Evolutionary conservation across 106 monocot genomes (phyloP).

Genomic region (Dioscorea dumetorum): DNA sequence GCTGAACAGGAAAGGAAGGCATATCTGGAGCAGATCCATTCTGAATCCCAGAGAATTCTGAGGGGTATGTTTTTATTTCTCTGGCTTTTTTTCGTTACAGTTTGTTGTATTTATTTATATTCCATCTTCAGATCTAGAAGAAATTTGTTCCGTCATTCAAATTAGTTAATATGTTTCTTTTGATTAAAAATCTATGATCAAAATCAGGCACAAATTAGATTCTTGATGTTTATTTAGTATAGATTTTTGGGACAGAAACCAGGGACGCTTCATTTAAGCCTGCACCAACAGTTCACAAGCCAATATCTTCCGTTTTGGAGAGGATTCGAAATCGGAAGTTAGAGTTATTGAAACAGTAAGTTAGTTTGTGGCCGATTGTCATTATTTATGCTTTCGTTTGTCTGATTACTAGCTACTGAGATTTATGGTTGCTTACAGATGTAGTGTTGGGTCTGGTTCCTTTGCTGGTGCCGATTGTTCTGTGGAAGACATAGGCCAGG

Average conservation of each 20-base stretch:
- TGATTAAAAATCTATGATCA: too few species aligned
- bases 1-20: slow-evolving; percentile 59
- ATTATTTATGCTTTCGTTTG: background rate
- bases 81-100: background rate
- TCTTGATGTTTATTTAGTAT: background rate
- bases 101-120: slow-evolving; percentile 1
- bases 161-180: too few species aligned
- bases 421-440: slow-evolving; percentile 10
- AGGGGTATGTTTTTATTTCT: slow-evolving; percentile 37
- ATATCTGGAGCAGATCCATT: slow-evolving; percentile 61
- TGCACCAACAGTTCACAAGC: slow-evolving; percentile 47
- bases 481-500: slow-evolving; percentile 5
- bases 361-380: background rate
- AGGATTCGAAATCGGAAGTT: slow-evolving; percentile 74
- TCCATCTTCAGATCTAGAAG: background rate
- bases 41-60: slow-evolving; percentile 73
- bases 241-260: slow-evolving; percentile 50
- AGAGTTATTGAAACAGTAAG: slow-evolving; percentile 57
- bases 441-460: slow-evolving; percentile 14
- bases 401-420: background rate
- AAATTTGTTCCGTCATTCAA: too few species aligned
- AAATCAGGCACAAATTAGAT: background rate
- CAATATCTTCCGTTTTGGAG: slow-evolving; percentile 85
- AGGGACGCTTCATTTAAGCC: slow-evolving; percentile 78
- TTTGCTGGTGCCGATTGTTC: slow-evolving; percentile 7